Evolutionary conservation across 768 basidiomycete genomes (phyloP).

Genomic region (Candolleomyces aberdarensis): DNA sequence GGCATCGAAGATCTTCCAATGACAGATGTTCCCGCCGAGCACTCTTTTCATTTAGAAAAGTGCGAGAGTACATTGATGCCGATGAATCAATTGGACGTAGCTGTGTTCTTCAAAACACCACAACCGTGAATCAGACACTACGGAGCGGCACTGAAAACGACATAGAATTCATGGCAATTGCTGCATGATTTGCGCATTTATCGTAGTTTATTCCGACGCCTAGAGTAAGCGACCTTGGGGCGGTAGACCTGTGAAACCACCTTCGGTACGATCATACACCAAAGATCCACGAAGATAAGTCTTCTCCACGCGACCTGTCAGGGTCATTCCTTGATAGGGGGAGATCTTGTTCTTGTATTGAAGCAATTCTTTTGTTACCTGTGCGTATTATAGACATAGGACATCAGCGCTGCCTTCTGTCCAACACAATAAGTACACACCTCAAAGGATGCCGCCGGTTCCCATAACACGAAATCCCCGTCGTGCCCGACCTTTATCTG

Average conservation of each 20-base stretch:
- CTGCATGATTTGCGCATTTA: background rate
- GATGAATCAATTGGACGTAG: too few species aligned
- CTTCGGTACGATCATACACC: conserved; percentile 48
- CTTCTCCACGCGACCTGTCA: conserved; percentile 70
- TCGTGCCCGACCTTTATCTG: conserved; percentile 69
- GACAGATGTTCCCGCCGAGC: too few species aligned
- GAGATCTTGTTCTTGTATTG: conserved; percentile 94
- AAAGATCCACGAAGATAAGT: conserved; percentile 78
- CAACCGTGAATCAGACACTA: too few species aligned
- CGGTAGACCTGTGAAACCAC: conserved; percentile 30
- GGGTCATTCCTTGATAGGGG: conserved; percentile 75
- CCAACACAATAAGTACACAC: conserved; percentile 19
- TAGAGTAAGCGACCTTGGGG: conserved; percentile 39
- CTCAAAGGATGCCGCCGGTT: conserved; percentile 43
- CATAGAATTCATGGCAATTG: background rate
- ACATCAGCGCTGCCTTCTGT: background rate
- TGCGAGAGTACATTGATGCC: too few species aligned
- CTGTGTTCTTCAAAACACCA: too few species aligned
- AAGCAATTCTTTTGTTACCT: conserved; percentile 74
- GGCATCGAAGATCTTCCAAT: too few species aligned
- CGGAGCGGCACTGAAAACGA: too few species aligned
- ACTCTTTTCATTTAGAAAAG: too few species aligned
- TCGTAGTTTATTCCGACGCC: background rate
- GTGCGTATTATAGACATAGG: background rate
- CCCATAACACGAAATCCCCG: conserved; percentile 86